Evolutionary conservation across 805 yeast genomes (phyloP), one percentile per base, ranked within the genome.

Genomic region (Kodamaea leandrae): DNA sequence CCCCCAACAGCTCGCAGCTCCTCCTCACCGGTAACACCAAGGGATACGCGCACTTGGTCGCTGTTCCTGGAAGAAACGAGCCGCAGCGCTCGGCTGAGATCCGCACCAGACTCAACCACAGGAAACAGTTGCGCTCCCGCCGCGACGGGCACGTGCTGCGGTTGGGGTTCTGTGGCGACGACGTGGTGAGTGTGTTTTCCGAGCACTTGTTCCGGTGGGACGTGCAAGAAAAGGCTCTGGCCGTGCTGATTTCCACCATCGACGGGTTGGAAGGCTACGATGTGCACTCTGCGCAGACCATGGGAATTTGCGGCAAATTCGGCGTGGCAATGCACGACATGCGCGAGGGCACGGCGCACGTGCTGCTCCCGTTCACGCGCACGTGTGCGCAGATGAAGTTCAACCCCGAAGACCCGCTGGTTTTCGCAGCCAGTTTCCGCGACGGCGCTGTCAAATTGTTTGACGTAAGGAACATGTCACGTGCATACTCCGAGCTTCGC

Each of bases 191-290:
- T 0, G 57, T 80, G 5, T 86, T 83, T 56, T 80, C 80, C 43
- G 82, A 83, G 45, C 77, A 82, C 43, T 49, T 90, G 10, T 89
- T 86, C 55, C 61, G 83, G 37, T 89, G 96, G 91, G 89, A 89
- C 44, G 60, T 81, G 9, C 57, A 57, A 39, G 37, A 50, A 32
- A 60, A 56, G 41, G 72, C 72, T 8, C 45, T 49, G 15, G 95
- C 95, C 3, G 58, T 78, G 8, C 58, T 78, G 36, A 77, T 79
- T 39, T 68, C 77, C 25, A 71, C 68, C 32, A 64, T 76, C 14
- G 58, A 68, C 1, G 86, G 86, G 0, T 55, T 82, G 2, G 51
- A 62, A 9, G 63, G 69, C 32, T 74, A 83, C 42, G 43, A 40
- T 21, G 13, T 35, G 16, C 51, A 62, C 36, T 58, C 75, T 32